These are phyloP conservation scores for Bipolaris cookei DNA, from an alignment of 2,329 filamentous ascomycete genomes.

Conservation along the genomic window DNA sequence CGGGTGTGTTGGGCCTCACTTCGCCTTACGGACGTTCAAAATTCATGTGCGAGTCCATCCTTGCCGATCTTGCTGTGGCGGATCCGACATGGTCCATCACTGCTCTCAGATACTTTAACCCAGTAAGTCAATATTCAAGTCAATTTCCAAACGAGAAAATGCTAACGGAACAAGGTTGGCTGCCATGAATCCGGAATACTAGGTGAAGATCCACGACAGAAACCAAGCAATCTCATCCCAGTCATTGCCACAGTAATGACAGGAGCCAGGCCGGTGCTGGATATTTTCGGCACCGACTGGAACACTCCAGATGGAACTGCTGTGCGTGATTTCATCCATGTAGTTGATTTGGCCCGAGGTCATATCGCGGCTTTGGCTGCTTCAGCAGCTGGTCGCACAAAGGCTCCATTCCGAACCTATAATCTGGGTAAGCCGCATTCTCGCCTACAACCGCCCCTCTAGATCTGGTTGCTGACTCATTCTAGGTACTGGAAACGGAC, in stretches of 20 bases:
- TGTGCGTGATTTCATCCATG: conserved; percentile 72
- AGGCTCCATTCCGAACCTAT: conserved; percentile 48
- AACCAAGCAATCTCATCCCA: conserved; percentile 69
- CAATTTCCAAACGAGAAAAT: neutral
- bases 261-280: conserved; percentile 60
- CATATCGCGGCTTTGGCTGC: conserved; percentile 65
- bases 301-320: conserved; percentile 70
- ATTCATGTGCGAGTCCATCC: conserved; percentile 71
- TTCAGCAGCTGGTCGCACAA: conserved; percentile 40
- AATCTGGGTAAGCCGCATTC: conserved; percentile 44
- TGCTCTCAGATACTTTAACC: conserved; percentile 71
- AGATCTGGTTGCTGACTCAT: conserved; percentile 17
- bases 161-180: conserved; percentile 54
- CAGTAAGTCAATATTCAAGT: conserved; percentile 44
- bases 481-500: conserved; percentile 50
- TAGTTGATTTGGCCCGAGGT: conserved; percentile 67
- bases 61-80: conserved; percentile 66
- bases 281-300: conserved; percentile 70
- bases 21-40: conserved; percentile 72
- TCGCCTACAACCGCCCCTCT: neutral
- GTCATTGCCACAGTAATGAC: conserved; percentile 68
- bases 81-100: conserved; percentile 69
- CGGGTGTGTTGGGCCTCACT: conserved; percentile 64
- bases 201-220: conserved; percentile 67
- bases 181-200: conserved; percentile 69